Evolutionary conservation across 495 filamentous ascomycete species (phyloP).

Genomic region (Penicillium canescens): DNA sequence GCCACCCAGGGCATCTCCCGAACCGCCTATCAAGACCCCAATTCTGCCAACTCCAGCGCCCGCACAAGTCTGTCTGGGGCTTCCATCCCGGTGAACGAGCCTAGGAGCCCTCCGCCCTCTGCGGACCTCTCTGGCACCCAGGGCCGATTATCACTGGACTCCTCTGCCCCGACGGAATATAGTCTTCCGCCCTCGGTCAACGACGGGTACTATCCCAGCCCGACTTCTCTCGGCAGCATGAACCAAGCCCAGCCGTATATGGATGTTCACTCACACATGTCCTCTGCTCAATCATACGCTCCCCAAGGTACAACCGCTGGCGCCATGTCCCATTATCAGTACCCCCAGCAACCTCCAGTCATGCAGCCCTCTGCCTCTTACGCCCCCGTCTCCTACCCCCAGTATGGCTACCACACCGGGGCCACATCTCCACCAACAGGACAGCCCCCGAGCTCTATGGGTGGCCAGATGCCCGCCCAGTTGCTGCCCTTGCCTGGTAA

Average conservation of each 20-base stretch:
- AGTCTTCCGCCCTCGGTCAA: conserved; percentile 27
- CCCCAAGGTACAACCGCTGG: conserved; percentile 80
- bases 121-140: conserved; percentile 38
- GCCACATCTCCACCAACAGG: conserved; percentile 73
- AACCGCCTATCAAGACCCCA: conserved; percentile 47
- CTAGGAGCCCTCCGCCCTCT: conserved; percentile 35
- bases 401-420: conserved; percentile 74
- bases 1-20: conserved; percentile 54
- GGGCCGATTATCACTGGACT: conserved; percentile 40
- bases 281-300: conserved; percentile 75
- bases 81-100: conserved; percentile 32
- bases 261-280: conserved; percentile 84
- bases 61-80: conserved; percentile 41
- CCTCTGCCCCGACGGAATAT: conserved; percentile 32
- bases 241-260: conserved; percentile 81
- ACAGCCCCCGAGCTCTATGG: conserved; percentile 70
- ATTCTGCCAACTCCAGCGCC: conserved; percentile 33
- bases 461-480: conserved; percentile 50
- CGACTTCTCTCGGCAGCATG: conserved; percentile 66
- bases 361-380: conserved; percentile 82
- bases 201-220: conserved; percentile 42
- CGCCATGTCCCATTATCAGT: conserved; percentile 66
- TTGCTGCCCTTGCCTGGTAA: conserved; percentile 70
- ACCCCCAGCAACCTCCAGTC: conserved; percentile 75
- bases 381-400: conserved; percentile 62